Evolutionary conservation across 2,329 filamentous ascomycete genomes (phyloP), one percentile per base, ranked within the genome.

Genomic region (Dendryphion nanum): DNA sequence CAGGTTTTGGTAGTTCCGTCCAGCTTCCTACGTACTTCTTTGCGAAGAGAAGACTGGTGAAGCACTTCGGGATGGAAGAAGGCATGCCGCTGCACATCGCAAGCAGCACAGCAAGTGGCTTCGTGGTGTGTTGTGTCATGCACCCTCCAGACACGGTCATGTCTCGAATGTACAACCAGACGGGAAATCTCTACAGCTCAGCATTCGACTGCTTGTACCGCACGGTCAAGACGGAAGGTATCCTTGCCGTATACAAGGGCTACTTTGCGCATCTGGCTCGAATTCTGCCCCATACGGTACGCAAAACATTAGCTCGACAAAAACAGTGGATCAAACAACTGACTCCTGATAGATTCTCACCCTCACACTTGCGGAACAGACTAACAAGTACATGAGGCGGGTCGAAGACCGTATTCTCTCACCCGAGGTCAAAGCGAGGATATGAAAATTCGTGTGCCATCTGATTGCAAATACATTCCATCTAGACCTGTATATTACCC

Each of bases 131-230:
- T 72, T 88, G 87, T 54, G 83, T 97, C 48, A 98, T 98, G 93
- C 93, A 98, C 61, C 93, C 93, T 37, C 93, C 93, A 79, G 93
- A 98, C 66, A 98, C 93, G 4, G 87, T 98, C 70, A 98, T 98
- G 93, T 93, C 89, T 45, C 85, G 93, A 47, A 84, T 98, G 75
- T 98, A 98, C 76, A 98, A 98, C 73, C 93, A 98, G 67, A 95
- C 90, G 45, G 93, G 93, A 36, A 95, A 96, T 63, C 77, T 98
- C n/a, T 98, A 98, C 75, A 83, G 79, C 52, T 86, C 90, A 41
- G 88, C 94, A 4, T 86, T 95, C 47, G 93, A 98, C 70, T 98
- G 93, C 64, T 69, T 97, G 43, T 81, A 79, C 63, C 90, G 95
- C 71, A 98, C 93, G 0, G 77, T 98, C 44, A 85, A 83, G 63